A percentile compares a stretch with the other conserved stretches of the same genome.
These are phyloP conservation scores for Gaillardinia entomophila DNA, from an alignment of 805 yeast species.

Conservation along the genomic window DNA sequence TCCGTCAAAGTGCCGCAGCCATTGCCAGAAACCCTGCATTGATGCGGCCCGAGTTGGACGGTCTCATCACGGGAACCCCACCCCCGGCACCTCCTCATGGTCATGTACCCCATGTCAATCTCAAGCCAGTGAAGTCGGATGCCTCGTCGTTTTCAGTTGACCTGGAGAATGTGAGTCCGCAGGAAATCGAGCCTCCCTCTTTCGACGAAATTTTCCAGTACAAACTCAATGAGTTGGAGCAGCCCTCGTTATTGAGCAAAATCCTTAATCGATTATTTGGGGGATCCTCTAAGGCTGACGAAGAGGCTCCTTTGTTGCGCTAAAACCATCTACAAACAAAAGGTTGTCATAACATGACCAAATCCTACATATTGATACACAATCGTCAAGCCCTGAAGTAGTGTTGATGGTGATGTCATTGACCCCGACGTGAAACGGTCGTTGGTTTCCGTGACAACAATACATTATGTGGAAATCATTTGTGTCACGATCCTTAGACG, in stretches of 20 bases:
- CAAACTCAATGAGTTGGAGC: constrained; percentile 14
- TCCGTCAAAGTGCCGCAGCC: constrained; percentile 34
- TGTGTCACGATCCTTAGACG: no score
- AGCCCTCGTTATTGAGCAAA: no score
- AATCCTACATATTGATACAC: no score
- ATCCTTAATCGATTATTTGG: not conserved
- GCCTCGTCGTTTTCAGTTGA: constrained; percentile 7
- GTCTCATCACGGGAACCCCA: constrained; percentile 24
- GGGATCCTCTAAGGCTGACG: not conserved
- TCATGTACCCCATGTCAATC: constrained; percentile 3
- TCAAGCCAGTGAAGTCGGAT: constrained; percentile 19
- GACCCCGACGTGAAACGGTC: no score
- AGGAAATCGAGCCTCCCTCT: constrained; percentile 32
- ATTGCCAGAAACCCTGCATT: constrained; percentile 35
- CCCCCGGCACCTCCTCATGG: constrained; percentile 11
- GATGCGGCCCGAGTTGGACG: constrained; percentile 26
- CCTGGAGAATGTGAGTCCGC: constrained; percentile 13
- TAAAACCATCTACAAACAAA: no score
- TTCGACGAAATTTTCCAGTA: constrained; percentile 20
- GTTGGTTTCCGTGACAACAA: no score
- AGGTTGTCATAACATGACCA: no score
- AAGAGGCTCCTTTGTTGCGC: no score
- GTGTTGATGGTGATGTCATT: no score
- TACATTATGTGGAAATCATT: no score
- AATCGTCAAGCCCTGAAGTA: no score